Evolutionary conservation across 1,284 basidiomycete species (phyloP).

Genomic region (Boletus sp.): DNA sequence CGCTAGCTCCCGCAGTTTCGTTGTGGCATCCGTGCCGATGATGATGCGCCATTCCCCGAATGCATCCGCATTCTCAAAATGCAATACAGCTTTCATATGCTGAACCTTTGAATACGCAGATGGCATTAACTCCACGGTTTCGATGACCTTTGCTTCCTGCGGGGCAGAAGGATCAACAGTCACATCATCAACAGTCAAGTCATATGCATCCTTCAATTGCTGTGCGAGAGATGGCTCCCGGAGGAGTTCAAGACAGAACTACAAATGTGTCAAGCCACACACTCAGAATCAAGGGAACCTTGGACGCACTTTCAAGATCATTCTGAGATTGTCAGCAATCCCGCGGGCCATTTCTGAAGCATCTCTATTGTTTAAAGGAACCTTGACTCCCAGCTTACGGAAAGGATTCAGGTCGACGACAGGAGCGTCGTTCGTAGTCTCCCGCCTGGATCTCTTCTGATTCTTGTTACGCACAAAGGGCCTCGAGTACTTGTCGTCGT

Average conservation of each 20-base stretch:
- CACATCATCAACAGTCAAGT: neutral
- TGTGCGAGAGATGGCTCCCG: slow-evolving; percentile 16
- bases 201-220: slow-evolving; percentile 15
- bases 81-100: slow-evolving; percentile 48
- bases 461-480: slow-evolving; percentile 16
- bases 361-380: slow-evolving; percentile 30
- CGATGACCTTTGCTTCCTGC: neutral
- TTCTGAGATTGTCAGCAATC: slow-evolving; percentile 28
- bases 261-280: neutral
- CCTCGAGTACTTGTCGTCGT: slow-evolving; percentile 1
- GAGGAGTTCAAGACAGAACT: slow-evolving; percentile 29
- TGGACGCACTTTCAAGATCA: slow-evolving; percentile 30
- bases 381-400: slow-evolving; percentile 17
- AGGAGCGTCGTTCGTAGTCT: slow-evolving; percentile 3
- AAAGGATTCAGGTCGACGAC: slow-evolving; percentile 31
- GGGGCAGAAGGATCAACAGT: neutral
- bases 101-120: slow-evolving; percentile 45
- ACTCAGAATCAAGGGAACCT: neutral
- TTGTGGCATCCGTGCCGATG: slow-evolving; percentile 44
- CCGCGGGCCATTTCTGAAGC: slow-evolving; percentile 17
- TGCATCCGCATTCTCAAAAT: slow-evolving; percentile 50
- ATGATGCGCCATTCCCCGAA: slow-evolving; percentile 56
- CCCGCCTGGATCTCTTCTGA: slow-evolving; percentile 18
- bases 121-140: slow-evolving; percentile 8
- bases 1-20: slow-evolving; percentile 42